A percentile compares a stretch with the other conserved stretches of the same genome.
Evolutionary conservation across 306 rosid genomes (phyloP).

Genomic region (Albizia julibrissin): DNA sequence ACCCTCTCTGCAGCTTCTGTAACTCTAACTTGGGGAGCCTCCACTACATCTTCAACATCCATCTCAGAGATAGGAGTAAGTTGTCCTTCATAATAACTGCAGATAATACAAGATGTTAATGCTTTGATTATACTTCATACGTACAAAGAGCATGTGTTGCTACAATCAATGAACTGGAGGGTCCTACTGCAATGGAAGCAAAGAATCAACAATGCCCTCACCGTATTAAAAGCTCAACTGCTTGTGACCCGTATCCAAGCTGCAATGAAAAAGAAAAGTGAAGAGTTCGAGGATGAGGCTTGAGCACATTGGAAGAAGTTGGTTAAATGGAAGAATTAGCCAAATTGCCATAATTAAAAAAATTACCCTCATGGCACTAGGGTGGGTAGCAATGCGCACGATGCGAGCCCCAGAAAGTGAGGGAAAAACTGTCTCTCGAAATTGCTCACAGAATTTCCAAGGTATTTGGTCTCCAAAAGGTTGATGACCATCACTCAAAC

Average conservation of each 20-base stretch:
- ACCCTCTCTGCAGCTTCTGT: conserved; percentile 94
- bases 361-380: conserved; percentile 88
- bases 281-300: not conserved
- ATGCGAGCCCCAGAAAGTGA: conserved; percentile 93
- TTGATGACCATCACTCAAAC: conserved; percentile 78
- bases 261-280: conserved; percentile 42
- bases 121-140: conserved; percentile 3
- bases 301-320: conserved; percentile 18
- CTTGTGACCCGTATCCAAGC: conserved; percentile 99
- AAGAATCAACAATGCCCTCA: conserved; percentile 44
- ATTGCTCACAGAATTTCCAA: conserved; percentile 94
- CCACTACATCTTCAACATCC: conserved; percentile 55
- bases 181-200: conserved; percentile 1
- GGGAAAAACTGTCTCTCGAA: conserved; percentile 83
- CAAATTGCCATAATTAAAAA: conserved; percentile 8
- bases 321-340: conserved; percentile 26
- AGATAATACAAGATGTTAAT: conserved; percentile 17
- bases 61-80: conserved; percentile 77
- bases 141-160: not conserved
- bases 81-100: conserved; percentile 94
- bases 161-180: not conserved
- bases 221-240: conserved; percentile 92
- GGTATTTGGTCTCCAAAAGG: conserved; percentile 96
- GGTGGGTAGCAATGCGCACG: conserved; percentile 97
- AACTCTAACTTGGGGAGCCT: conserved; percentile 52